Conservation (phyloP, 2,329 filamentous ascomycete species). For the Fusarium dimerum region DNA sequence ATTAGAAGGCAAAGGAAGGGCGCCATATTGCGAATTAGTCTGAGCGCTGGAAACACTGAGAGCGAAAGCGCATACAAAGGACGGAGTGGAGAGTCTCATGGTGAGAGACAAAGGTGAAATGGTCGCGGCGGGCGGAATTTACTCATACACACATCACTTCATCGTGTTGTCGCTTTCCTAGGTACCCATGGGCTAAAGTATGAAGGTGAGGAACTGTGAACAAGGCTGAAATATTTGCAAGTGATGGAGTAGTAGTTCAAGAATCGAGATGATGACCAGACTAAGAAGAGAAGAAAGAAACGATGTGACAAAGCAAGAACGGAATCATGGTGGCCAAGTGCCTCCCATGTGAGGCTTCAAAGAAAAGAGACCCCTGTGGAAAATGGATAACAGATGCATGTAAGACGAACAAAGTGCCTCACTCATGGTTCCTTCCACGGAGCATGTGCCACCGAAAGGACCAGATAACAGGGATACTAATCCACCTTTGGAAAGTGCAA, state of each 20-base stretch:
- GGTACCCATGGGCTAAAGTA: too few relatives aligned
- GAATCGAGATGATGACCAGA: neutral
- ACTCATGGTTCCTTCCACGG: neutral
- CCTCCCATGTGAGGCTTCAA: too few relatives aligned
- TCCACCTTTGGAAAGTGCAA: too few relatives aligned
- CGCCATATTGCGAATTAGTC: constrained; percentile 20
- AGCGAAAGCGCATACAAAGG: constrained; percentile 8
- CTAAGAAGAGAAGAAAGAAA: neutral
- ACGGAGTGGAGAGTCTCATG: constrained; percentile 18
- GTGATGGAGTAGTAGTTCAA: too few relatives aligned
- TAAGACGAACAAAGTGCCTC: neutral
- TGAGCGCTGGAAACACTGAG: constrained; percentile 16
- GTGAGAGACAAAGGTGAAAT: constrained; percentile 1
- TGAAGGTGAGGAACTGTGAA: too few relatives aligned
- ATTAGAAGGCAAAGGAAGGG: constrained; percentile 21
- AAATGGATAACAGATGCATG: neutral
- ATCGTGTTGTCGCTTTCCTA: neutral
- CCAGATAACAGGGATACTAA: neutral
- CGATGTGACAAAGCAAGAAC: neutral
- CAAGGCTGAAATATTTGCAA: too few relatives aligned
- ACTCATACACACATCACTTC: neutral
- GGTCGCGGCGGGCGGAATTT: neutral
- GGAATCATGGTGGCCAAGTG: neutral
- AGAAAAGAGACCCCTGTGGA: too few relatives aligned
- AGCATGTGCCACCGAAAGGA: neutral